These are phyloP conservation scores for Massospora cicadina DNA, from an alignment of 371 early-diverging fungal species.

Conservation along the genomic window DNA sequence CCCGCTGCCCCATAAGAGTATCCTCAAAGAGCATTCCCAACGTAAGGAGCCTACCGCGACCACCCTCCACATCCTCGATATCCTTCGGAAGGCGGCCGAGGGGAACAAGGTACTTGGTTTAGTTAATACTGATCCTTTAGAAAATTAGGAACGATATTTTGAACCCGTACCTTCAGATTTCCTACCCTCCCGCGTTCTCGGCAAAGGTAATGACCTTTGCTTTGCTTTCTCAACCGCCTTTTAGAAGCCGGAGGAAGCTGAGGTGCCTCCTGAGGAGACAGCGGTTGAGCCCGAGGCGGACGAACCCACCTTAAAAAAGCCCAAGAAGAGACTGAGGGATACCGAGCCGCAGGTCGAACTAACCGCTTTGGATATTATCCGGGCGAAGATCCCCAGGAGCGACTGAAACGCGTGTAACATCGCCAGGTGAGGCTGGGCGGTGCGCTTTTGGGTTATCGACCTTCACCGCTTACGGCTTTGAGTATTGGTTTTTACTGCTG, in stretches of 20 bases:
- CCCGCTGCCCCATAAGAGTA: background rate
- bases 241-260: background rate
- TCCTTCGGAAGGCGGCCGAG: background rate
- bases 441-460: background rate
- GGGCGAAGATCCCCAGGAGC: background rate
- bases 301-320: background rate
- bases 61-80: background rate
- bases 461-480: background rate
- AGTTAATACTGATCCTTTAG: background rate
- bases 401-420: background rate
- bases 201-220: background rate
- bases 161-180: background rate
- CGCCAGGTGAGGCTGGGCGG: background rate
- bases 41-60: background rate
- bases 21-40: background rate
- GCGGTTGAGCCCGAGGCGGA: background rate
- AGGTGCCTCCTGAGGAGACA: background rate
- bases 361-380: background rate
- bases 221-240: background rate
- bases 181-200: background rate
- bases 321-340: background rate
- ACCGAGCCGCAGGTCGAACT: background rate
- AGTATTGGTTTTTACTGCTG: background rate
- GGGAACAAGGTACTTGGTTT: background rate
- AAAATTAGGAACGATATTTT: background rate